Evolutionary conservation across 768 basidiomycete species (phyloP).

Genomic region (Mycena floridula): DNA sequence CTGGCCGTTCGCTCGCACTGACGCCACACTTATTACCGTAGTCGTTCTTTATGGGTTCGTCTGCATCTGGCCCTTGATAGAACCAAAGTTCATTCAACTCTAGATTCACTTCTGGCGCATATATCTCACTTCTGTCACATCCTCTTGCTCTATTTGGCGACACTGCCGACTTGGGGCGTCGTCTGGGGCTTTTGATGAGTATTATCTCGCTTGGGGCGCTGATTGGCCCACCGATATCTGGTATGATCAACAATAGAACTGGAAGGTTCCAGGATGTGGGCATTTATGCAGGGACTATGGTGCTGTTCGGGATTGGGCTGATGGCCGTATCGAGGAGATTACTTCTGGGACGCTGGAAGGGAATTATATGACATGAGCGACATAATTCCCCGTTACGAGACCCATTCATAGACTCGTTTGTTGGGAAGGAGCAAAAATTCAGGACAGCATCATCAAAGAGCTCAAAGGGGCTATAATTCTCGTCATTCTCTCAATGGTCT

Average conservation of each 20-base stretch:
- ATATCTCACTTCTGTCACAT: conserved; percentile 21
- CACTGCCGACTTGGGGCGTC: conserved; percentile 25
- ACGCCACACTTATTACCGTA: conserved; percentile 22
- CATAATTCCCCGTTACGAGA: too few relatives aligned
- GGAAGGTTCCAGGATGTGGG: conserved; percentile 25
- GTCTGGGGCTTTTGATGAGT: conserved; percentile 31
- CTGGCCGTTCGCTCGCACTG: conserved; percentile 34
- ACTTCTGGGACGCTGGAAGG: too few relatives aligned
- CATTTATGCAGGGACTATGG: conserved; percentile 24
- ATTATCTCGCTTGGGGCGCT: conserved; percentile 29
- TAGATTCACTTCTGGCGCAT: conserved; percentile 29
- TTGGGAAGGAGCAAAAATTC: too few relatives aligned
- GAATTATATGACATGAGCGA: too few relatives aligned
- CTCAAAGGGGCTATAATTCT: too few relatives aligned
- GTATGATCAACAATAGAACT: conserved; percentile 25
- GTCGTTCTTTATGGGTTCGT: conserved; percentile 37
- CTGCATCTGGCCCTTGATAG: conserved; percentile 10
- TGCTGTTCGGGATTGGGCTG: not conserved
- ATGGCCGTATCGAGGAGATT: not conserved
- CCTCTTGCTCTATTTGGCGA: conserved; percentile 28
- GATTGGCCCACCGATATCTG: conserved; percentile 35
- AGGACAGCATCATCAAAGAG: too few relatives aligned
- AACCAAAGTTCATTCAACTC: not conserved
- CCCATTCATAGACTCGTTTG: too few relatives aligned
- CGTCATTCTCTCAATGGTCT: too few relatives aligned